phyloP scores from a whole-genome alignment of 306 rosid genomes.

The Dryas octopetala region DNA sequence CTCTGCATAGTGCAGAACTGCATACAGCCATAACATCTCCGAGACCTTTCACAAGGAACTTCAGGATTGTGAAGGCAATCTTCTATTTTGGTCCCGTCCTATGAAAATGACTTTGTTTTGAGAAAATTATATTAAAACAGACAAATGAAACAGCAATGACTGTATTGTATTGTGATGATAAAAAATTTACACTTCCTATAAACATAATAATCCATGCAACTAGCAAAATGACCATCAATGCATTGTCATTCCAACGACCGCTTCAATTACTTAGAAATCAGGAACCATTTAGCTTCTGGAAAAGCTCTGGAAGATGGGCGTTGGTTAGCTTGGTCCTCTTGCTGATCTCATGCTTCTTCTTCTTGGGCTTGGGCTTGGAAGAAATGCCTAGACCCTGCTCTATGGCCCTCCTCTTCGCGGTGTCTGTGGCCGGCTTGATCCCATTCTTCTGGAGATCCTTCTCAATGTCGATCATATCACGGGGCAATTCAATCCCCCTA shows the following conservation, averaged over 20 bases:
- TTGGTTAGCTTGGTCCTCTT: slow-evolving; percentile 97
- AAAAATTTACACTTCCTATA: neutral
- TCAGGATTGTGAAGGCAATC: neutral
- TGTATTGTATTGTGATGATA: neutral
- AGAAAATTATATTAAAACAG: neutral
- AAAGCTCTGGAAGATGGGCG: slow-evolving; percentile 96
- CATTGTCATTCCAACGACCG: neutral
- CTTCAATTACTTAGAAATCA: slow-evolving; percentile 1
- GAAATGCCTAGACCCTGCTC: slow-evolving; percentile 77
- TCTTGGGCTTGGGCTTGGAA: slow-evolving; percentile 75
- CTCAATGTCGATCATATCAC: slow-evolving; percentile 91
- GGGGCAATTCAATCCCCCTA: slow-evolving; percentile 75
- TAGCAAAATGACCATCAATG: neutral
- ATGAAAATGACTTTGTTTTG: neutral
- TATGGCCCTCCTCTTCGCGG: slow-evolving; percentile 86
- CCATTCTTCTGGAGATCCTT: slow-evolving; percentile 94
- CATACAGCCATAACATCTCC: neutral
- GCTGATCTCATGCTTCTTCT: slow-evolving; percentile 84
- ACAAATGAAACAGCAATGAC: neutral
- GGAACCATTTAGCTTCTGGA: slow-evolving; percentile 38
- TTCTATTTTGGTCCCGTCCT: neutral
- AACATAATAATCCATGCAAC: too few species aligned
- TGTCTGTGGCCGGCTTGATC: slow-evolving; percentile 96
- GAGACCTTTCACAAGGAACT: neutral
- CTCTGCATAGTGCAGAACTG: neutral